Percentiles rank a stretch among this genome's conserved stretches.
These are phyloP conservation scores for Mycena sanguinolenta DNA, from an alignment of 768 basidiomycete genomes.

Conservation along the genomic window DNA sequence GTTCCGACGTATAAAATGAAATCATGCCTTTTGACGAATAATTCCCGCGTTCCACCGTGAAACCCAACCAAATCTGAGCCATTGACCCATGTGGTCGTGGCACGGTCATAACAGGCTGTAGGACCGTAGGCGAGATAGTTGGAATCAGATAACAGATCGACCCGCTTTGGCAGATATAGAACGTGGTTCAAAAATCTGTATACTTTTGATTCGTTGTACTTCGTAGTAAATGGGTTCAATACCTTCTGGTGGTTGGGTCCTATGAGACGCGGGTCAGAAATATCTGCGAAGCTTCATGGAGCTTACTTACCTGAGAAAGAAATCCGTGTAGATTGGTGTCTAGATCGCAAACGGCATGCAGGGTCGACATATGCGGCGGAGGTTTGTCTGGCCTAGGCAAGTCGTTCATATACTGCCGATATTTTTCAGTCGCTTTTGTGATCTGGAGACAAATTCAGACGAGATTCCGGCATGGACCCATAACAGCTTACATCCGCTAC, in stretches of 20 bases:
- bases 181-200: conserved; percentile 16
- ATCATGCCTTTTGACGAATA: neutral
- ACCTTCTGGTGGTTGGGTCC: neutral
- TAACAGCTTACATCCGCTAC: too few relatives aligned
- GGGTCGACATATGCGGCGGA: neutral
- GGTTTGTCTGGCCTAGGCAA: neutral
- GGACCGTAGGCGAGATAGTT: conserved; percentile 9
- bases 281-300: too few relatives aligned
- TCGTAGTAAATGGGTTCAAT: too few relatives aligned
- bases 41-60: conserved; percentile 10
- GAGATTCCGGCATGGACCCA: too few relatives aligned
- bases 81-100: neutral
- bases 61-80: conserved; percentile 11
- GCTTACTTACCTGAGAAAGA: conserved; percentile 9
- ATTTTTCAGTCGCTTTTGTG: neutral
- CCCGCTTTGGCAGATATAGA: conserved; percentile 21
- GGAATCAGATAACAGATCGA: neutral
- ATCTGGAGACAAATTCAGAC: neutral
- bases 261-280: neutral
- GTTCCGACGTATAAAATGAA: neutral
- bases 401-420: neutral
- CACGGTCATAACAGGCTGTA: neutral
- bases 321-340: neutral
- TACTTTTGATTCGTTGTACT: too few relatives aligned
- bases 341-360: neutral